Base-by-base conservation (phyloP, 2,329 filamentous ascomycete species). In the Cladosporium halotolerans region DNA sequence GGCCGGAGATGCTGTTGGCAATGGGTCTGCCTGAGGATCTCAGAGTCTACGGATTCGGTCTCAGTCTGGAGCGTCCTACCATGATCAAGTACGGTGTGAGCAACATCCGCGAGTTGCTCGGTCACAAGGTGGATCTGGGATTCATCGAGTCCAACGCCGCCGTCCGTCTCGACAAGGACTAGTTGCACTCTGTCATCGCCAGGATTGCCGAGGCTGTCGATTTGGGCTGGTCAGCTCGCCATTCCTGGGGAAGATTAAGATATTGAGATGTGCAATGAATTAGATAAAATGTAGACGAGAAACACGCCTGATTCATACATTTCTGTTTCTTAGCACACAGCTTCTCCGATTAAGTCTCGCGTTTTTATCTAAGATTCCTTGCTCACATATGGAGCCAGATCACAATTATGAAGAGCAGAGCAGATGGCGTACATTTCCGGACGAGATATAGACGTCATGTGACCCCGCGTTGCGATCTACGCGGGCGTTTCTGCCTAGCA, bases 11-110 rank as follows among this genome's bases (percentile, higher is more conserved):
- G 92, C 73, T 96, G 66, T 87, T 96, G 73, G 79, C 90, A 4
- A 96, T 96, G 91, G 92, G 92, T 33, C 73, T 97, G 66, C 91
- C 91, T 19, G 89, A 85, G 73, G 88, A 96, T 66, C 83, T 97
- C 83, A 79, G 88, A 58, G 91, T 96, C 9, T 97, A 96, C 68
- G 93, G 93, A 33, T 97, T 90, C 80, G 93, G 93, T 36, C 74
- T 99, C 67, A 89, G 84, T 70, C 73, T 99, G 68, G 93, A 99
- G 78, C 77, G 93, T 64, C 93, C 93, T 54, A 97, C 93, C 9
- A 99, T 97, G 93, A 96, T 96, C 76, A 93, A 95, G 80, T 95
- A 77, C 70, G 79, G 75, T 3, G 63, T 71, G 57, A 88, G 82
- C 66, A 96, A 96, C 72, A 96, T 96, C 64, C 83, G 91, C 63